Base-by-base conservation (phyloP, 1,139 yeast species). In the Hemisphaericaspora xylanilytica region DNA sequence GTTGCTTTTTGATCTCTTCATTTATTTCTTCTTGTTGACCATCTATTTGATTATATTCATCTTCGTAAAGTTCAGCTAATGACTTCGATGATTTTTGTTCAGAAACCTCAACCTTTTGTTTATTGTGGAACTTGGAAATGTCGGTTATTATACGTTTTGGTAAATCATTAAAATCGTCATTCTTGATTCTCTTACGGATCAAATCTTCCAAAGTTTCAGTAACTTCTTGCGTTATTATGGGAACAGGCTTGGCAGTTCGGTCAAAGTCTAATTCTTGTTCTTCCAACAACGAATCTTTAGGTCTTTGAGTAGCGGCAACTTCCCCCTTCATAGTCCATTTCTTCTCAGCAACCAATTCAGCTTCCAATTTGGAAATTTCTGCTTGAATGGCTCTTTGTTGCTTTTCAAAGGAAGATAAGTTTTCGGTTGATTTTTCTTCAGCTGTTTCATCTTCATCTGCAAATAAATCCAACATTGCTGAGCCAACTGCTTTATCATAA, bases 321-420 rank as follows among this genome's bases (percentile, higher is more conserved):
- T 92, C 98, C 61, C 98, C 98, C 56, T 82, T 85, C 75, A 90
- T 75, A 7, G 95, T 81, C 98, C 98, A 92, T 53, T 82, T 82
- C 67, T 92, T 92, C 45, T 85, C 92, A 2, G 89, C 92, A 20
- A 92, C 81, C 21, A 94, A 82, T 56, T 90, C 97, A 27, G 81
- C 79, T 63, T 92, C 98, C 38, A 89, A 70, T 50, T 77, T 73
- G 28, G 76, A 77, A 45, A 92, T 92, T 61, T 92, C 95, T 31
- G 75, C 73, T 55, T 83, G 86, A 26, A 92, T 72, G 43, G 78
- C 80, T 40, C 72, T 70, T 59, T 90, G 97, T 56, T 89, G 95
- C 52, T 78, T 85, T 59, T 92, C 96, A 56, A 80, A 88, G 4
- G 88, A 78, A 0, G 97, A 87, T 43, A 89, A 61, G 33, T 72